These are phyloP conservation scores for Globisporangium irregulare DNA, from an alignment of 352 stramenopile genomes.

Conservation along the genomic window DNA sequence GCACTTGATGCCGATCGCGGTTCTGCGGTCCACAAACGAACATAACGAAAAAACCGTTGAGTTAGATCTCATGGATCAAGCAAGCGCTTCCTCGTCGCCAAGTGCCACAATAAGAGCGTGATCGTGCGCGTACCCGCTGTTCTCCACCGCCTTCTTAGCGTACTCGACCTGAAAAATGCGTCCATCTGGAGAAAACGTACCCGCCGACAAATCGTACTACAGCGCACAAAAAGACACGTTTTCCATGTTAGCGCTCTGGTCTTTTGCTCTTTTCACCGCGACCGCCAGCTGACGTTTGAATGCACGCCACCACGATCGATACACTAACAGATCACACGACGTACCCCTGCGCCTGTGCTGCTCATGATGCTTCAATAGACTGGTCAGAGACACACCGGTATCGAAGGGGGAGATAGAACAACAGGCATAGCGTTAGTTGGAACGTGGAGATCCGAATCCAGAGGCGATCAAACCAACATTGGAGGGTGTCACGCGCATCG, in stretches of 20 bases:
- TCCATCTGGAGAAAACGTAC: constrained; percentile 97
- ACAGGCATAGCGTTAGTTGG: neutral
- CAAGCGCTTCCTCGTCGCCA: neutral
- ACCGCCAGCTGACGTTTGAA: neutral
- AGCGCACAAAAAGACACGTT: neutral
- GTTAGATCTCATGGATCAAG: neutral
- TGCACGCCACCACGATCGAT: neutral
- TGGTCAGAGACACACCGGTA: neutral
- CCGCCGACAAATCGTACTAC: constrained; percentile 84
- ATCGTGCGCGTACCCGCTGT: constrained; percentile 73
- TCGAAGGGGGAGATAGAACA: neutral
- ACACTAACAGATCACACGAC: neutral
- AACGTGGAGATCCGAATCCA: too few relatives aligned
- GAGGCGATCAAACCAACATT: neutral
- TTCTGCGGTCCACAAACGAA: constrained; percentile 43
- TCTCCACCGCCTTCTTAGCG: constrained; percentile 97
- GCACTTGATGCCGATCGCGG: constrained; percentile 97
- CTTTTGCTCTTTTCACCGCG: neutral
- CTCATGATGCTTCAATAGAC: constrained; percentile 47
- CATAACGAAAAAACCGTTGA: neutral
- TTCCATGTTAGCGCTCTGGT: neutral
- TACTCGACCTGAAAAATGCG: constrained; percentile 99
- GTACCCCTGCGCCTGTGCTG: constrained; percentile 76
- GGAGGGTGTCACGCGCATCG: neutral
- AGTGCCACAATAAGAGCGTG: neutral